Percentiles rank a stretch among this genome's conserved stretches.
phyloP scores from a whole-genome alignment of 176 grass and related monocot genomes.

The Musa beccarii region DNA sequence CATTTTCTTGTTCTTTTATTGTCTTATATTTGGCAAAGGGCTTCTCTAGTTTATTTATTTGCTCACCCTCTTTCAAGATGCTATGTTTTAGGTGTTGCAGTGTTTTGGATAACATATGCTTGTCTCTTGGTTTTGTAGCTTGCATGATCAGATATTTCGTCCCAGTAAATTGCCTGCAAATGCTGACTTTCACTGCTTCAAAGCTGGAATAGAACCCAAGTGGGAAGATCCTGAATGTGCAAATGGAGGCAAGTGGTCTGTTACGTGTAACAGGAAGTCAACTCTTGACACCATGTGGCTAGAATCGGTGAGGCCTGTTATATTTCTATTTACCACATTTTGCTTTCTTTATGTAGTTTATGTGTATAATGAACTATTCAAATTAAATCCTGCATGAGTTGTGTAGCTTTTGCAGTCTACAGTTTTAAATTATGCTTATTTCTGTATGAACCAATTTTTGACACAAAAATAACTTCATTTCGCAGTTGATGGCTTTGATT shows the following conservation, averaged over 20 bases:
- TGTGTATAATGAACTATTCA: background rate
- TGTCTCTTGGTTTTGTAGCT: conserved; percentile 30
- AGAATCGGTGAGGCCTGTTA: conserved; percentile 44
- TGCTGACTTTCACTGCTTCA: conserved; percentile 93
- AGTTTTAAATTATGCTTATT: background rate
- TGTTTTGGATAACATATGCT: conserved; percentile 6
- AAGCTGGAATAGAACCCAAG: conserved; percentile 83
- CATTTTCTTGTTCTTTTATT: no score
- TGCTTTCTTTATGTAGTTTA: background rate
- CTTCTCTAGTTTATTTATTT: background rate
- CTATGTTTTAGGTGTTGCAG: background rate
- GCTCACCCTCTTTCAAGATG: background rate
- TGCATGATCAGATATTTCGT: conserved; percentile 85
- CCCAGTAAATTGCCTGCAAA: conserved; percentile 70
- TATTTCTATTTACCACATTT: background rate
- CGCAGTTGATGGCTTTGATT: conserved; percentile 86
- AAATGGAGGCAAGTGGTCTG: conserved; percentile 95
- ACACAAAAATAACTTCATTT: background rate
- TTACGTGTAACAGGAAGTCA: conserved; percentile 56
- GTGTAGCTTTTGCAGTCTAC: background rate
- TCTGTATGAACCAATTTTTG: background rate
- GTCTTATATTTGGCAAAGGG: no score
- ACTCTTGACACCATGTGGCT: conserved; percentile 93
- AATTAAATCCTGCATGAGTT: background rate
- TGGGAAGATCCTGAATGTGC: conserved; percentile 99